Evolutionary conservation across 2,329 filamentous ascomycete genomes (phyloP), one percentile per base, ranked within the genome.

Genomic region (Diplodia seriata): DNA sequence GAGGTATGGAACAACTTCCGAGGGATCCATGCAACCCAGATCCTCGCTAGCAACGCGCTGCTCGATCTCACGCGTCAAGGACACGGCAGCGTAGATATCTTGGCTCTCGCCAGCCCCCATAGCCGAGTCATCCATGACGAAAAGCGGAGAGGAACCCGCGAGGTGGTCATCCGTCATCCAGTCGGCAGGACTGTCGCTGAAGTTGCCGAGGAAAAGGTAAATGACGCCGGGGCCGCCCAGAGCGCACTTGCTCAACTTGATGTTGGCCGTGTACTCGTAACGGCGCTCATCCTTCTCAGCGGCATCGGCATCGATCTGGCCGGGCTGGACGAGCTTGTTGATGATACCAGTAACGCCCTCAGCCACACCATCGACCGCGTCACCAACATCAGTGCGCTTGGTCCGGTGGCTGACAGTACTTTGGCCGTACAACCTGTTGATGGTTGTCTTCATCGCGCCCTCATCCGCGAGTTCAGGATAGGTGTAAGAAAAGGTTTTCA

Each of bases 401-500:
- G 71, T n/a, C 74, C 56, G 66, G 74, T 57, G 71, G 69, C 68
- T 51, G 43, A 69, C 43, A 1, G 68, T 66, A n/a, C 70, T 83
- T 59, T 74, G 74, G n/a, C 86, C 87, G 73, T 91, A 91, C 0
- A 90, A 80, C 2, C 75, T 78, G 73, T 91, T 92, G 71, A 94
- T 82, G 1, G 83, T 76, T 1, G 78, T 77, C 33, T 89, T 82
- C 6, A 84, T 78, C 0, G 78, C 74, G 33, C 75, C 66, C 67
- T 69, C 69, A 9, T 76, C 79, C 6, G 55, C 54, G 38, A 88
- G 85, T 71, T 94, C 92, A 0, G 87, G 83, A 74, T 96, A 96
- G 0, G 87, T 89, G 76, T 95, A 95, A 15, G 89, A 89, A 76
- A 95, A 90, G 1, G 80, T 81, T 31, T 83, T 82, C 7, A 86